Percentiles rank a stretch among this genome's conserved stretches.
phyloP scores from a whole-genome alignment of 148 eudicot species.

The Spergularia marina region DNA sequence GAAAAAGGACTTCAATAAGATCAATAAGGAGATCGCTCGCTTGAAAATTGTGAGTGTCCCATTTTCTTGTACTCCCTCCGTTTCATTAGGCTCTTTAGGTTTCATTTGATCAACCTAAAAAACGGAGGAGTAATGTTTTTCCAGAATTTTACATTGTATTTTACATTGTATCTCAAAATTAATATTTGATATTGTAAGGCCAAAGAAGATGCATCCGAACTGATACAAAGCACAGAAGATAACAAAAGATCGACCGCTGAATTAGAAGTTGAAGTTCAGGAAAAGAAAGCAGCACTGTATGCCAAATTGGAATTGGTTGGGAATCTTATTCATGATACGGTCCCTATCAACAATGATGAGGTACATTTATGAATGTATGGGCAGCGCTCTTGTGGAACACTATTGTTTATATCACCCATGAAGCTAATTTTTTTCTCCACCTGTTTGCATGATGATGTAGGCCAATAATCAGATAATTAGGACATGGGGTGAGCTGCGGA shows the following conservation, averaged over 20 bases:
- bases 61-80: neutral
- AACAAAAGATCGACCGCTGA: constrained; percentile 46
- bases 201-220: constrained; percentile 60
- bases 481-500: constrained; percentile 68
- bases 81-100: neutral
- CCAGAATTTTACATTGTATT: neutral
- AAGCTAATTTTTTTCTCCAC: neutral
- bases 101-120: too few species aligned
- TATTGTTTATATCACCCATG: neutral
- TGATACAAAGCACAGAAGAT: constrained; percentile 61
- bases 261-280: constrained; percentile 71
- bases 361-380: constrained; percentile 30
- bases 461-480: constrained; percentile 64
- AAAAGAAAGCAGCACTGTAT: constrained; percentile 48
- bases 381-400: neutral
- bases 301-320: constrained; percentile 67
- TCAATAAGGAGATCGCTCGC: constrained; percentile 59
- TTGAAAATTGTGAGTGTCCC: constrained; percentile 64
- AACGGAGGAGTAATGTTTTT: neutral
- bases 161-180: neutral
- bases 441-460: constrained; percentile 32
- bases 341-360: constrained; percentile 81
- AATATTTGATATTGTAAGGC: constrained; percentile 37
- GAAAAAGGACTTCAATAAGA: constrained; percentile 66
- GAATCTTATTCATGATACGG: constrained; percentile 90